Percentiles rank a stretch among this genome's conserved stretches.
These are phyloP conservation scores for Cornus kousa DNA, from an alignment of 148 eudicot species.

Conservation along the genomic window DNA sequence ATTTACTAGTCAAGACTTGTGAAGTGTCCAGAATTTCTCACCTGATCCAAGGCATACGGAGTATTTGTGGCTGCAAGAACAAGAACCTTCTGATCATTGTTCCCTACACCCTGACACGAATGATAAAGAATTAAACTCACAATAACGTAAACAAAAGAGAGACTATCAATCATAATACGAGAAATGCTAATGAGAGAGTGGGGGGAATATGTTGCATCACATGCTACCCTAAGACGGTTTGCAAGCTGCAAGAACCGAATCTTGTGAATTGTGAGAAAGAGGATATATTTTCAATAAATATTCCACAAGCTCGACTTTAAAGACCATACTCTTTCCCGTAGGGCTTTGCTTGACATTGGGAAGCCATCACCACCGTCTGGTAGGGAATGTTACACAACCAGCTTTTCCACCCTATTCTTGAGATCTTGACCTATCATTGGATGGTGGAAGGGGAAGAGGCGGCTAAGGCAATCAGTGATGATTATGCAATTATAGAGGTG, in stretches of 20 bases:
- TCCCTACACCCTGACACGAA: conserved; percentile 64
- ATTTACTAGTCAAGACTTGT: too few relatives aligned
- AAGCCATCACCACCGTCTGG: too few relatives aligned
- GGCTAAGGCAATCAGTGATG: too few relatives aligned
- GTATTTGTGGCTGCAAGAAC: conserved; percentile 93
- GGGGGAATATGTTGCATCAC: neutral
- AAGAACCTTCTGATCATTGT: conserved; percentile 83
- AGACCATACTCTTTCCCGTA: neutral
- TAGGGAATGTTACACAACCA: too few relatives aligned
- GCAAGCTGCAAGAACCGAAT: neutral
- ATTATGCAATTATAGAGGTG: too few relatives aligned
- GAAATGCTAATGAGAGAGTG: neutral
- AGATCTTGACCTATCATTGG: too few relatives aligned
- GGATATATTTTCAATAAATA: too few relatives aligned
- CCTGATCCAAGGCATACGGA: conserved; percentile 85
- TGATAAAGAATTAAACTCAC: neutral
- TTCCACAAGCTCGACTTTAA: neutral
- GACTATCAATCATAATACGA: neutral
- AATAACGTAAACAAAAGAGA: neutral
- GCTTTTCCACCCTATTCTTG: too few relatives aligned
- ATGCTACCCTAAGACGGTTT: neutral
- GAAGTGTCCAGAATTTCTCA: conserved; percentile 6
- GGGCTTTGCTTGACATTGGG: too few relatives aligned
- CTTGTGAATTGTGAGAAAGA: neutral
- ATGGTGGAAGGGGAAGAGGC: too few relatives aligned